phyloP scores from a whole-genome alignment of 495 filamentous ascomycete genomes.

The Aspergillus indologenus region DNA sequence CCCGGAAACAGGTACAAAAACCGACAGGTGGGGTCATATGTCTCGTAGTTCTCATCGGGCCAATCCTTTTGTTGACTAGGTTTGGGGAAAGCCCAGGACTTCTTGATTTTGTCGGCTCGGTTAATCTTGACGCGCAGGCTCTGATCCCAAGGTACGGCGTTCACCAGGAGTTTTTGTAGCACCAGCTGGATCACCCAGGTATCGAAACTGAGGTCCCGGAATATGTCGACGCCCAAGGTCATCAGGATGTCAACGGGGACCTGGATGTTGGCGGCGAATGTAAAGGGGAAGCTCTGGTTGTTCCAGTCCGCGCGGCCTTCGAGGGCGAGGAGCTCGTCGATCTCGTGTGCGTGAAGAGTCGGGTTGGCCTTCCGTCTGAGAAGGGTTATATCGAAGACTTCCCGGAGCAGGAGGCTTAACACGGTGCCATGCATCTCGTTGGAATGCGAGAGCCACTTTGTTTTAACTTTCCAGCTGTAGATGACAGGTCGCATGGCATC shows the following conservation, averaged over 20 bases:
- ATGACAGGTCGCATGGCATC: constrained; percentile 26
- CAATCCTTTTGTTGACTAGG: constrained; percentile 11
- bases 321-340: constrained; percentile 32
- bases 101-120: constrained; percentile 8
- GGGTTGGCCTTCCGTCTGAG: constrained; percentile 24
- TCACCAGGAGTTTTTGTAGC: constrained; percentile 28
- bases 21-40: constrained; percentile 23
- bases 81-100: not conserved
- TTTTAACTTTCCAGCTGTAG: not conserved
- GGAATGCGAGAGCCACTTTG: constrained; percentile 22
- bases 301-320: constrained; percentile 15
- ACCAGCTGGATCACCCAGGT: constrained; percentile 39
- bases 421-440: constrained; percentile 31
- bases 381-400: constrained; percentile 37
- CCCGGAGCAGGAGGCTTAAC: constrained; percentile 32
- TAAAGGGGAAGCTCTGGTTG: constrained; percentile 29
- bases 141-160: constrained; percentile 29
- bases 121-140: constrained; percentile 14
- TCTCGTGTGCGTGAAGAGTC: constrained; percentile 29
- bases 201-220: constrained; percentile 35
- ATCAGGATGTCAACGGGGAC: constrained; percentile 36
- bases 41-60: constrained; percentile 5
- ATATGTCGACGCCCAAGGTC: constrained; percentile 38
- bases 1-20: constrained; percentile 33
- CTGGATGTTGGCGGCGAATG: constrained; percentile 31